Percentiles rank a stretch among this genome's conserved stretches.
phyloP scores from a whole-genome alignment of 371 early-diverging fungal species.

The Apophysomyces ossiformis region DNA sequence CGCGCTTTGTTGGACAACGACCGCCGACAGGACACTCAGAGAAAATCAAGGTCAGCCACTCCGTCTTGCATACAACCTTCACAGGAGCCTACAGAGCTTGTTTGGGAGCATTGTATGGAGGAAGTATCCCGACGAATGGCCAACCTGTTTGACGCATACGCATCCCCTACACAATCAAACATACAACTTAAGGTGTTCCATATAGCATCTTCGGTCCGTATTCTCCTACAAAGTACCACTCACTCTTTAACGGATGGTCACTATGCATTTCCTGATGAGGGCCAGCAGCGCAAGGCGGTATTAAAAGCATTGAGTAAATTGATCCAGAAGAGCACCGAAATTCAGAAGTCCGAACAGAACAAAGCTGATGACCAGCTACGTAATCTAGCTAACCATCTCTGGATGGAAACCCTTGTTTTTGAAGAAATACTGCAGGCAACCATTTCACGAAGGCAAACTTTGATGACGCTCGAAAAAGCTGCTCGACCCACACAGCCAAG shows the following conservation, averaged over 20 bases:
- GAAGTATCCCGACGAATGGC: constrained; percentile 22
- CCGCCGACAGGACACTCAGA: constrained; percentile 18
- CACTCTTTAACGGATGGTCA: constrained; percentile 28
- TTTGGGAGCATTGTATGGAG: constrained; percentile 19
- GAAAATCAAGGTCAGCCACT: constrained; percentile 15
- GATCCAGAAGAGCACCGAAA: constrained; percentile 41
- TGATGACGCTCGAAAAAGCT: constrained; percentile 1
- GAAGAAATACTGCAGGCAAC: constrained; percentile 29
- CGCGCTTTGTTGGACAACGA: constrained; percentile 40
- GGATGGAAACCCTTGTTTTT: constrained; percentile 34
- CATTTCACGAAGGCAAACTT: background rate
- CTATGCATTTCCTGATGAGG: constrained; percentile 41
- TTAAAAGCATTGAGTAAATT: constrained; percentile 41
- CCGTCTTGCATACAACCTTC: constrained; percentile 10
- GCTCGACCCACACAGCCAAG: background rate
- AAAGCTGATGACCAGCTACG: constrained; percentile 14
- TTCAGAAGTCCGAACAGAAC: constrained; percentile 6
- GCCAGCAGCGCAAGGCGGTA: constrained; percentile 43
- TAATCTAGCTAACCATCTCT: constrained; percentile 32
- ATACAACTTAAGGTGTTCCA: constrained; percentile 33
- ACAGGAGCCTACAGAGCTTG: background rate
- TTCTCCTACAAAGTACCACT: constrained; percentile 44
- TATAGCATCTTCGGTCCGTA: constrained; percentile 45
- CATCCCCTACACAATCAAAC: constrained; percentile 16
- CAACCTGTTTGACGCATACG: constrained; percentile 32